Percentiles rank a stretch among this genome's conserved stretches.
phyloP scores from a whole-genome alignment of 192 early-diverging fungal genomes.

The Umbelopsis ramanniana region DNA sequence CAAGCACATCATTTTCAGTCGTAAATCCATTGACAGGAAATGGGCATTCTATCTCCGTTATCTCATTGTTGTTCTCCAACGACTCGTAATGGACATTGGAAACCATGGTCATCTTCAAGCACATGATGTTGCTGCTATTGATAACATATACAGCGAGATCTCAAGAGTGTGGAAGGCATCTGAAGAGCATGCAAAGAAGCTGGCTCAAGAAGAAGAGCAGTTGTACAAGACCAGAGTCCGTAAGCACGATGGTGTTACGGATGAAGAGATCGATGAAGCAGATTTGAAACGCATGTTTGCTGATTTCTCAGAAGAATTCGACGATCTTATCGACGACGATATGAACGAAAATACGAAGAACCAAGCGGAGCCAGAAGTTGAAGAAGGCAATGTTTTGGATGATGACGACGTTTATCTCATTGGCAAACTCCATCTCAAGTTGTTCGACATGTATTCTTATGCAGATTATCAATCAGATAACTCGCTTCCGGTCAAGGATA shows the following conservation, averaged over 20 bases:
- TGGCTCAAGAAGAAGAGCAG: conserved; percentile 53
- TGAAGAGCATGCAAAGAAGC: conserved; percentile 58
- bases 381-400: conserved; percentile 50
- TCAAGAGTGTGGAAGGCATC: conserved; percentile 65
- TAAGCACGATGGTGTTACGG: conserved; percentile 50
- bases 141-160: conserved; percentile 61
- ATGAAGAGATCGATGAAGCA: conserved; percentile 73
- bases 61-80: conserved; percentile 51
- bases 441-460: conserved; percentile 38
- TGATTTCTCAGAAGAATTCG: conserved; percentile 83
- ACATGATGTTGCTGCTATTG: conserved; percentile 46
- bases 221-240: conserved; percentile 61
- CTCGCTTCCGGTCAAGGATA: not conserved
- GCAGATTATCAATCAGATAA: not conserved
- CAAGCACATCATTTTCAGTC: conserved; percentile 53
- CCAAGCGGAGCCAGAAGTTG: conserved; percentile 48
- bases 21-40: conserved; percentile 35
- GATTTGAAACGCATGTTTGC: conserved; percentile 82
- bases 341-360: conserved; percentile 32
- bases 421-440: conserved; percentile 52
- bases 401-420: conserved; percentile 50
- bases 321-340: conserved; percentile 61
- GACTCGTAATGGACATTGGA: conserved; percentile 42
- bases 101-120: conserved; percentile 45
- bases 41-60: conserved; percentile 61